Conservation (phyloP, 1,284 basidiomycete genomes). For the Blastosporella zonata region DNA sequence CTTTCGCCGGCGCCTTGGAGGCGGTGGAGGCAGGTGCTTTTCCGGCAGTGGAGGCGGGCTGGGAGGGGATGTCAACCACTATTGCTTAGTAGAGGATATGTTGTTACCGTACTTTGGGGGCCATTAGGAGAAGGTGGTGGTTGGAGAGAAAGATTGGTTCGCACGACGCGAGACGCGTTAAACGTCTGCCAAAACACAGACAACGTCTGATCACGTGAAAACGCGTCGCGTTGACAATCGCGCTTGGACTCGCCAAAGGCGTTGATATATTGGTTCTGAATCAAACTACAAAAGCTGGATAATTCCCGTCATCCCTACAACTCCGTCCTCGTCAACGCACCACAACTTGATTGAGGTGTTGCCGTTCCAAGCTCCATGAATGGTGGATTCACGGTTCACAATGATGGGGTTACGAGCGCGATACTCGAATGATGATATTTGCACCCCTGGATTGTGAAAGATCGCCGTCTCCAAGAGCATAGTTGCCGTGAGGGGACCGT, state of each 20-base stretch:
- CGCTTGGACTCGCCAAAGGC: background rate
- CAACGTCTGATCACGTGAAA: constrained; percentile 16
- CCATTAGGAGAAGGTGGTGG: constrained; percentile 30
- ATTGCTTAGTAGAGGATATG: background rate
- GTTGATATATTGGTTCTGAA: background rate
- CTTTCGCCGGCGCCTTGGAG: constrained; percentile 76
- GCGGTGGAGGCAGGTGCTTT: constrained; percentile 79
- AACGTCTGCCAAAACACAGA: constrained; percentile 13
- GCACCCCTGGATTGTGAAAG: constrained; percentile 42
- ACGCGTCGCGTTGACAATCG: constrained; percentile 3
- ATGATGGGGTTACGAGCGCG: constrained; percentile 73
- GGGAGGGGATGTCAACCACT: background rate
- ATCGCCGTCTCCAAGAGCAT: constrained; percentile 67
- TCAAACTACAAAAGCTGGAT: constrained; percentile 17
- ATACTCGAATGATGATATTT: constrained; percentile 62
- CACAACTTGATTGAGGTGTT: constrained; percentile 43
- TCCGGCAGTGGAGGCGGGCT: constrained; percentile 70
- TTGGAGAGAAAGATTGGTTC: constrained; percentile 11
- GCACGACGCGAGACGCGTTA: constrained; percentile 22
- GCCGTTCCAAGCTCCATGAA: constrained; percentile 49
- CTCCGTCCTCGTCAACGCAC: constrained; percentile 55
- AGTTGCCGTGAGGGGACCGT: constrained; percentile 77
- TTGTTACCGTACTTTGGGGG: constrained; percentile 34
- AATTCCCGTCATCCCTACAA: constrained; percentile 72
- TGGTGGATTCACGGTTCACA: constrained; percentile 55